These are phyloP conservation scores for Candida awuae DNA, from an alignment of 805 yeast species.

Conservation along the genomic window DNA sequence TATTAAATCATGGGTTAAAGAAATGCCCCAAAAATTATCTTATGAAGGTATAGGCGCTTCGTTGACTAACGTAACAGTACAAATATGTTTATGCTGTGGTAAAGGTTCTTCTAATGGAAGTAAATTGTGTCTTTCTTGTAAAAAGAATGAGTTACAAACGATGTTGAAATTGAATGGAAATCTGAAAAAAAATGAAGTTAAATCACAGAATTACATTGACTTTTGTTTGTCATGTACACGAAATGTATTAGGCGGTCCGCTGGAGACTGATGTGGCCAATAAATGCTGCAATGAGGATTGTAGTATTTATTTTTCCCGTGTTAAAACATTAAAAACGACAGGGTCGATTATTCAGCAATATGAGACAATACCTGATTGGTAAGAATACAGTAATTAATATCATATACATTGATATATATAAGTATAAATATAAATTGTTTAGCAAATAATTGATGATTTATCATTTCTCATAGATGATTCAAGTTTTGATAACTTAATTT, in stretches of 20 bases:
- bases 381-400: background rate
- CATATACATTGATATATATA: no score
- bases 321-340: conserved; percentile 32
- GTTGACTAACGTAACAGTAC: conserved; percentile 19
- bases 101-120: conserved; percentile 5
- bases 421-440: background rate
- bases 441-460: background rate
- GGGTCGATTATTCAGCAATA: conserved; percentile 6
- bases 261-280: conserved; percentile 18
- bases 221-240: conserved; percentile 29
- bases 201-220: conserved; percentile 20
- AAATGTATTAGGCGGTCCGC: conserved; percentile 26
- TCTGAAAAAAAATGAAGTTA: conserved; percentile 22
- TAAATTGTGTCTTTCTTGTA: conserved; percentile 31
- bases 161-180: conserved; percentile 26
- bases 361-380: conserved; percentile 20
- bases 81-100: conserved; percentile 27
- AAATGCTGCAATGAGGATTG: conserved; percentile 60
- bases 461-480: background rate
- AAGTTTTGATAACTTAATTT: background rate
- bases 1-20: conserved; percentile 65
- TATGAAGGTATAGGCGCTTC: conserved; percentile 12
- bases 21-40: conserved; percentile 42
- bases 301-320: conserved; percentile 47
- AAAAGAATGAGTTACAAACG: conserved; percentile 29